Conservation (phyloP, 2,329 filamentous ascomycete species). For the Xylariaceae sp. region DNA sequence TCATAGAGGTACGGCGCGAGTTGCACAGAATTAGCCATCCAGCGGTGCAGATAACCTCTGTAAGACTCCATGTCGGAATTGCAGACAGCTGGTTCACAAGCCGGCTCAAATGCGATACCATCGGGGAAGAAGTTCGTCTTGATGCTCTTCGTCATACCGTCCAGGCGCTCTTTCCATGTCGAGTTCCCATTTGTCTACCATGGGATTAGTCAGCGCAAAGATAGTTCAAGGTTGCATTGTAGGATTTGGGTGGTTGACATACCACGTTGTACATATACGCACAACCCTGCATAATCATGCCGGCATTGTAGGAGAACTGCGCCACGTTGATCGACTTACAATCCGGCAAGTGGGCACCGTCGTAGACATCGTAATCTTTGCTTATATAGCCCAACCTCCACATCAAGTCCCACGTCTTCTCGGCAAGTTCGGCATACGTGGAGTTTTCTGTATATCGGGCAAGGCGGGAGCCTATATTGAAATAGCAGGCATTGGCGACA, state of each 20-base stretch:
- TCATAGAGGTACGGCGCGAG: slow-evolving; percentile 55
- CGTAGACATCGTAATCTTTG: slow-evolving; percentile 57
- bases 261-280: slow-evolving; percentile 65
- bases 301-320: slow-evolving; percentile 65
- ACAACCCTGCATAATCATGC: slow-evolving; percentile 54
- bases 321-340: slow-evolving; percentile 57
- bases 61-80: slow-evolving; percentile 67
- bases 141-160: slow-evolving; percentile 48
- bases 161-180: slow-evolving; percentile 51
- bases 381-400: slow-evolving; percentile 52
- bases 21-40: slow-evolving; percentile 56
- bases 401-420: slow-evolving; percentile 59
- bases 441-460: slow-evolving; percentile 63
- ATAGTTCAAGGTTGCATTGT: too few species aligned
- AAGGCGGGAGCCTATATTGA: slow-evolving; percentile 62
- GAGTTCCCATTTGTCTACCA: slow-evolving; percentile 44
- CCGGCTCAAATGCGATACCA: slow-evolving; percentile 58
- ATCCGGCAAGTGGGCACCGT: slow-evolving; percentile 56
- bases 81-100: slow-evolving; percentile 61
- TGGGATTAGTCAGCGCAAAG: slow-evolving; percentile 15
- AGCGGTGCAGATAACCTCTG: slow-evolving; percentile 65
- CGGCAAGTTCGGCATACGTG: slow-evolving; percentile 59
- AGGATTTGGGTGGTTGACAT: too few species aligned
- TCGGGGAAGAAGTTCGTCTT: slow-evolving; percentile 50
- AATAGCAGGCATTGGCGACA: slow-evolving; percentile 58